Evolutionary conservation across 108 stramenopile genomes (phyloP), one percentile per base, ranked within the genome.

Genomic region (Asterionellopsis glacialis): DNA sequence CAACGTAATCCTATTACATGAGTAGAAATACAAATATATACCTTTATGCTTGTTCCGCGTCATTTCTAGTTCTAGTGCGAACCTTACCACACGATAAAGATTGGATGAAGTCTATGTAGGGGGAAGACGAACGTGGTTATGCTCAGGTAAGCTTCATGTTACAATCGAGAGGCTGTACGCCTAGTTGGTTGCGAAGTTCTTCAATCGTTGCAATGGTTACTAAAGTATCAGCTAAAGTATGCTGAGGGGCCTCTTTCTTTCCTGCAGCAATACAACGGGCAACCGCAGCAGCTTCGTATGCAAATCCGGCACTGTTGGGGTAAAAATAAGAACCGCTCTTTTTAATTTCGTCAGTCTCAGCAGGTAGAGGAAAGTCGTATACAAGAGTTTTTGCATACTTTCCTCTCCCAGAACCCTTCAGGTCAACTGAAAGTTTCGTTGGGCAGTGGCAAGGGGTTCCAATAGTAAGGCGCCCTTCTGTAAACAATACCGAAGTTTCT

Each of bases 211-310:
- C 56, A 51, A 81, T 74, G 48, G 67, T 73, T 18, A 55, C 39
- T 41, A 81, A 45, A 0, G 79, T 83, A 51, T 85, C 88, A 16
- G 74, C 57, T 52, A 56, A 55, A 6, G 88, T 80, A 60, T 71
- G 84, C 61, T 90, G 84, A 13, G 82, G 84, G 16, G 72, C 68
- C 57, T 85, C 88, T 12, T 38, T 65, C 40, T 83, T 81, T 3
- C 92, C 92, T 0, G 70, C 75, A 10, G 75, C 82, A 57, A 93
- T 80, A 58, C 87, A 90, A 53, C 87, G 63, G 16, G 83, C 83
- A 2, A 90, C 84, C 18, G 89, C 92, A 15, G 78, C 87, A 9
- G 92, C 92, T 57, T 94, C 92, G 57, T 89, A 94, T 15, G 52
- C 59, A 21, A 94, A 87, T 6, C 92, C 92, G 9, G 76, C 69